Base-by-base conservation (phyloP, 345 rosid species). In the Euclidium syriacum region DNA sequence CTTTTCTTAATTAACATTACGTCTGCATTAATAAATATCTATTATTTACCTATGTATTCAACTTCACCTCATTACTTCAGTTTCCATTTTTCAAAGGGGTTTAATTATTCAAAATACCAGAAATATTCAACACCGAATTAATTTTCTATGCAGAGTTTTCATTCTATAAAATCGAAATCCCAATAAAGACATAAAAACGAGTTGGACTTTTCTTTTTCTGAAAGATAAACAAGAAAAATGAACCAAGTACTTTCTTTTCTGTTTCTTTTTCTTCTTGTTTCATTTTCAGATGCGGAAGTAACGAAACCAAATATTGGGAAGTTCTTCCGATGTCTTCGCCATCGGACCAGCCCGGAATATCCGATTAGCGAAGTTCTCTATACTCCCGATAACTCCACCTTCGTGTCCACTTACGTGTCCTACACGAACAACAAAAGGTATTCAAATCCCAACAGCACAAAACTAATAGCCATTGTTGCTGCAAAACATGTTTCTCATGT, bases 401-500 rank as follows among this genome's bases (percentile, higher is more conserved):
- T 53, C 49, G 10, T 19, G 5, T 41, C 62, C 3, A 6, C 30
- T 65, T 52, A 18, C 52, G 5, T 35, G 22, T 52, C 60, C 40
- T 53, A 52, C 30, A 18, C 51, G 42, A 55, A 27, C 15, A 65
- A 65, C 47, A 34, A 42, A 46, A 54, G 53, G 27, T 23, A 1
- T 36, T 53, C 42, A 26, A 55, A 18, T 52, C 62, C 71, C 25
- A 54, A 42, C 4, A 10, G 42, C 6, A 26, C 42, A 12, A 70
- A 54, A 5, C 69, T 64, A 26, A 18, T 62, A n/a, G 64, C 57
- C 27, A 70, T 70, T 12, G 17, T 70, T 10, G 57, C 63, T 3
- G 70, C 66, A 8, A 11, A 55, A 26, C 53, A 63, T 20, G 46
- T 47, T 27, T 62, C 69, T 19, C 71, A 72, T 64, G 54, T 72